Evolutionary conservation across 1,284 basidiomycete species (phyloP).

Genomic region (Microstroma glucosiphilum): DNA sequence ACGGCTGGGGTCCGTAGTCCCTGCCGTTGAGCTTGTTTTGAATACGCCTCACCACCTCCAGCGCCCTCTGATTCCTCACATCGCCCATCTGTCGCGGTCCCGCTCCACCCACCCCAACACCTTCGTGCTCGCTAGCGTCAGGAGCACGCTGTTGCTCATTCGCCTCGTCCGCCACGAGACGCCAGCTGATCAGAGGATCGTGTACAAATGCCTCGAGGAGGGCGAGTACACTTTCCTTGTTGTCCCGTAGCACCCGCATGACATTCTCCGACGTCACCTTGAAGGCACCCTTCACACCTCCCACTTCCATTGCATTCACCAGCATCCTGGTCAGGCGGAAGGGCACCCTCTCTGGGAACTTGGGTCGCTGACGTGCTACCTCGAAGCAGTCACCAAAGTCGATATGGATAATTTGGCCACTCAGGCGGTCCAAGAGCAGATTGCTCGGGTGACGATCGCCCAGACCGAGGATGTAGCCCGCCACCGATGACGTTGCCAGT

Average conservation of each 20-base stretch:
- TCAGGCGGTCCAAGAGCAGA: constrained; percentile 80
- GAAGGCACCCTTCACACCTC: constrained; percentile 94
- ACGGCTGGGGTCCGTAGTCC: constrained; percentile 39
- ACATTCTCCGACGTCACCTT: constrained; percentile 92
- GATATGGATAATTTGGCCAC: constrained; percentile 93
- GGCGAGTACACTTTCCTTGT: constrained; percentile 96
- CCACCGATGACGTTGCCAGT: constrained; percentile 59
- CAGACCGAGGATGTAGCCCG: constrained; percentile 79
- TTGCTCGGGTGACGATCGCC: constrained; percentile 99
- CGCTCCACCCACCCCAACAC: constrained; percentile 15
- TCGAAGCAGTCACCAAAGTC: constrained; percentile 66
- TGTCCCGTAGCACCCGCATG: constrained; percentile 91
- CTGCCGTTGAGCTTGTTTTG: constrained; percentile 47
- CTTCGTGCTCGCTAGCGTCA: constrained; percentile 43
- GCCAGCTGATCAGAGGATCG: constrained; percentile 60
- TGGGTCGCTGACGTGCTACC: constrained; percentile 63
- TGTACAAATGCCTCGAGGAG: constrained; percentile 78
- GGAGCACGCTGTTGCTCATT: constrained; percentile 31
- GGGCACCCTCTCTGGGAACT: constrained; percentile 97
- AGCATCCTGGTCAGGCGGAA: constrained; percentile 98
- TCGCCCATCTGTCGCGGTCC: constrained; percentile 20
- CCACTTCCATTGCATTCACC: constrained; percentile 96
- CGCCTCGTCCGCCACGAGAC: constrained; percentile 45
- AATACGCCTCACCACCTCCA: constrained; percentile 47
- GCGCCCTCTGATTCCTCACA: constrained; percentile 39